Evolutionary conservation across 2,329 filamentous ascomycete genomes (phyloP).

Genomic region (Trichoderma brevicompactum): DNA sequence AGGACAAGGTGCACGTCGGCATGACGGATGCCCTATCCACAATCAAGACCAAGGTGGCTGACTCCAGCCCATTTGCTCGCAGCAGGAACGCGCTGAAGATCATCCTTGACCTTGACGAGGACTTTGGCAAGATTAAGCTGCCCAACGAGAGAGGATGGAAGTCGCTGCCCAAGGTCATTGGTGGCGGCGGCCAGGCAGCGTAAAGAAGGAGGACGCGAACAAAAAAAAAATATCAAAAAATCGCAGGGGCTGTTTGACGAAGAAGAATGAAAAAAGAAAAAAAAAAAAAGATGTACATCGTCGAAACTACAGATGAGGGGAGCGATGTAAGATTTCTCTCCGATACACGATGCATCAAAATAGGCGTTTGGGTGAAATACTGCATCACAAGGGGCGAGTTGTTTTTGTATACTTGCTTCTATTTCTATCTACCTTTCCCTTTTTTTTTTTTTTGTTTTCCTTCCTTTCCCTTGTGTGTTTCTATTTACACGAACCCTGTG

Average conservation of each 20-base stretch:
- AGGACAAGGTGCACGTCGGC: slow-evolving; percentile 59
- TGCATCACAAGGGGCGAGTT: slow-evolving; percentile 27
- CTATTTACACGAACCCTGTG: slow-evolving; percentile 10
- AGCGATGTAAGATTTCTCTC: slow-evolving; percentile 25
- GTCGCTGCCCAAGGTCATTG: slow-evolving; percentile 55
- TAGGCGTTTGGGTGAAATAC: slow-evolving; percentile 30
- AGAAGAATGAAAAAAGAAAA: not conserved
- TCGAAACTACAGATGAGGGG: slow-evolving; percentile 10
- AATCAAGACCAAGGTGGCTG: slow-evolving; percentile 36
- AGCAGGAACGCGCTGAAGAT: slow-evolving; percentile 94
- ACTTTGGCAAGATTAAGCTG: slow-evolving; percentile 78
- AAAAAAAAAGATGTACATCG: slow-evolving; percentile 10
- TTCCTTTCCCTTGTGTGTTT: slow-evolving; percentile 14
- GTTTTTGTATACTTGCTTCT: slow-evolving; percentile 28
- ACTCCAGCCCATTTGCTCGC: slow-evolving; percentile 57
- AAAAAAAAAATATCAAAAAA: not conserved
- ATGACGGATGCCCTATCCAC: slow-evolving; percentile 65
- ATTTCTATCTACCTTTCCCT: slow-evolving; percentile 13
- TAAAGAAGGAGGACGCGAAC: not conserved
- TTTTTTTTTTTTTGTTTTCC: not conserved
- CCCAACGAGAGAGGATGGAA: slow-evolving; percentile 59
- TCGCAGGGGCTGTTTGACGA: not conserved
- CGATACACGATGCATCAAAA: slow-evolving; percentile 31
- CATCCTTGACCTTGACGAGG: slow-evolving; percentile 90
- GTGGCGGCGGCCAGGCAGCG: slow-evolving; percentile 41